phyloP scores from a whole-genome alignment of 1,284 basidiomycete genomes.

The Rhodotorula sp. region DNA sequence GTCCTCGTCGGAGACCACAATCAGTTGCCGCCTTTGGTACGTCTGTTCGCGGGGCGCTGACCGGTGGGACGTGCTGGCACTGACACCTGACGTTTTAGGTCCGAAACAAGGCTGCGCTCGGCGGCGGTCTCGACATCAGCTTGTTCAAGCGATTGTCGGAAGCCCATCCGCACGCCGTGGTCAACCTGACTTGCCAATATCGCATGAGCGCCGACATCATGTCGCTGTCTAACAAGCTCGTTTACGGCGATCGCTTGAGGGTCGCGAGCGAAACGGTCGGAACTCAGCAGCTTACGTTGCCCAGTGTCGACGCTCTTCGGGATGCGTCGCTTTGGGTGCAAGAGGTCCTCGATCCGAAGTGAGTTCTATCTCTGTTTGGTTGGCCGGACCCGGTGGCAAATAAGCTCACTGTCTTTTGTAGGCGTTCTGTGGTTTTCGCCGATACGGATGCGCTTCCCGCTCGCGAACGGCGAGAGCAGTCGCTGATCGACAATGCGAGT shows the following conservation, averaged over 20 bases:
- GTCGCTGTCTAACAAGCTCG: conserved; percentile 82
- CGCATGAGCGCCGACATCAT: conserved; percentile 98
- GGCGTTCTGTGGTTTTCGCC: conserved; percentile 83
- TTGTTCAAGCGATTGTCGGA: conserved; percentile 85
- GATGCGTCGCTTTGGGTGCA: conserved; percentile 62
- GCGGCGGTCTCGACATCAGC: conserved; percentile 82
- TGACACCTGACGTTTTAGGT: conserved; percentile 57
- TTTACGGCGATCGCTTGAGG: conserved; percentile 74
- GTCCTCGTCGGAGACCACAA: conserved; percentile 95
- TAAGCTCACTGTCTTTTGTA: conserved; percentile 46
- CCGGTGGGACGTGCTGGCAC: not conserved
- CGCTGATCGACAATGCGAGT: conserved; percentile 79
- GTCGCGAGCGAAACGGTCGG: conserved; percentile 76
- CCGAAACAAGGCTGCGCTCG: conserved; percentile 71
- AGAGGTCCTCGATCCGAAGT: conserved; percentile 65
- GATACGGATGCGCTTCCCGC: conserved; percentile 81
- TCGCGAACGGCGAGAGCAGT: conserved; percentile 73
- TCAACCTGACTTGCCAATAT: conserved; percentile 83
- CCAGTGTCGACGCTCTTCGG: conserved; percentile 46
- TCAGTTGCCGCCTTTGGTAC: conserved; percentile 87
- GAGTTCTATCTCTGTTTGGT: conserved; percentile 35
- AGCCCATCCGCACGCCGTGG: conserved; percentile 76
- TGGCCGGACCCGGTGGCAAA: not conserved
- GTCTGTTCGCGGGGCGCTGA: conserved; percentile 36
- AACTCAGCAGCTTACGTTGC: conserved; percentile 60